These are phyloP conservation scores for Vaccinium darrowii DNA, from an alignment of 148 eudicot genomes.

Conservation along the genomic window DNA sequence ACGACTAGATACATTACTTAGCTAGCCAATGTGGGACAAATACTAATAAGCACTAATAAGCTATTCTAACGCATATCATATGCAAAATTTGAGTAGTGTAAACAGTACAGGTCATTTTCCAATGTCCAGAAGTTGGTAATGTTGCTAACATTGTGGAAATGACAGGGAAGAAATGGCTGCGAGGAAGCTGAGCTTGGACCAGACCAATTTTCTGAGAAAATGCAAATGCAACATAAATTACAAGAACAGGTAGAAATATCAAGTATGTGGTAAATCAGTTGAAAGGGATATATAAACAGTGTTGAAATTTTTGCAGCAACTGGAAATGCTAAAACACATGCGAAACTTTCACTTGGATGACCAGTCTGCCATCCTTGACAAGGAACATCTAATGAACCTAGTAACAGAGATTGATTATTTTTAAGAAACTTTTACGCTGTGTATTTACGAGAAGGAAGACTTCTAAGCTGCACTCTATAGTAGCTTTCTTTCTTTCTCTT, in stretches of 20 bases:
- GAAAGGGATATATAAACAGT: neutral
- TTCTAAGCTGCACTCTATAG: neutral
- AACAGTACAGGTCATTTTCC: neutral
- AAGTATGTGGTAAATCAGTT: neutral
- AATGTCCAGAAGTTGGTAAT: neutral
- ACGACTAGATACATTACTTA: too few species aligned
- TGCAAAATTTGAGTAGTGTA: neutral
- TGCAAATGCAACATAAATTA: conserved; percentile 53
- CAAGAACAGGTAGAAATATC: conserved; percentile 56
- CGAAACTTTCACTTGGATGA: conserved; percentile 70
- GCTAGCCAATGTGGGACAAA: too few species aligned
- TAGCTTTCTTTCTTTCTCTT: neutral
- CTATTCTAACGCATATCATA: too few species aligned
- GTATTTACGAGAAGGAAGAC: neutral
- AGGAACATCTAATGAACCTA: conserved; percentile 32
- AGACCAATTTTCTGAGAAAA: conserved; percentile 64
- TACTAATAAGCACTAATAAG: too few species aligned
- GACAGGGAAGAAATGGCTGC: conserved; percentile 91
- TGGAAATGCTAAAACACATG: conserved; percentile 82
- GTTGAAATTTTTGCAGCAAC: conserved; percentile 57
- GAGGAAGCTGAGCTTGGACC: conserved; percentile 97
- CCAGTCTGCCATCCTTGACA: conserved; percentile 75
- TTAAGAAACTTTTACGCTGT: neutral
- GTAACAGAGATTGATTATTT: neutral
- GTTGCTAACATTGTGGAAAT: conserved; percentile 15